Evolutionary conservation across 1,139 yeast genomes (phyloP), one percentile per base, ranked within the genome.

Genomic region (Torulaspora pretoriensis): DNA sequence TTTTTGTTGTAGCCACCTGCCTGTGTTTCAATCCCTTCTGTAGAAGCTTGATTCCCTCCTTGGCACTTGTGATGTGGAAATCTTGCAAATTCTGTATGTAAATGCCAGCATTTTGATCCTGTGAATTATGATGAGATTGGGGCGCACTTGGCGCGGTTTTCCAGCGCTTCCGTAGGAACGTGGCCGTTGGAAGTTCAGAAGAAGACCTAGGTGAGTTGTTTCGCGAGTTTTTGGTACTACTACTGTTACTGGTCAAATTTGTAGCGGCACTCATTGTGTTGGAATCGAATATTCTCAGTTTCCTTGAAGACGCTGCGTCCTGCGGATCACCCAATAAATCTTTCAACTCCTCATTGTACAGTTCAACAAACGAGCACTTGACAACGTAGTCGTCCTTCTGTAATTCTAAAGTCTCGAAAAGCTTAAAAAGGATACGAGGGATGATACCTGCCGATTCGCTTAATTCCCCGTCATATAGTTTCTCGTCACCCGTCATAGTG

Each of bases 401-500:
- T 41, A 44, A 34, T 42, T 67, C 65, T 41, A 79, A 57, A 4
- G 66, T 68, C 8, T 69, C 70, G 59, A 83, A 83, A 19, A 83
- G 63, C 48, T 78, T 75, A 47, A 72, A 68, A 38, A 83, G 64
- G 5, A 82, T 72, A 41, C 90, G 68, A 1, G 92, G 94, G 42
- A 83, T 80, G 1, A 84, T 74, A 5, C 94, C 94, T 0, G 84
- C 78, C 34, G 72, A 65, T 12, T 81, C 79, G 31, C 82, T 81
- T 8, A 83, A 69, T 57, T 75, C 78, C 4, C 81, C 80, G n/a
- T 78, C 77, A 53, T 67, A 57, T 9, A 73, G 42, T 40, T 56
- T 53, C 42, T 62, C 66, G 53, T 75, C 77, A 9, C 90, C 90
- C 54, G 86, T 78, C 92, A 84, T 84, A 2, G 92, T 84, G 57